Evolutionary conservation across 2,329 filamentous ascomycete genomes (phyloP).

Genomic region (Teratosphaeria viscida): DNA sequence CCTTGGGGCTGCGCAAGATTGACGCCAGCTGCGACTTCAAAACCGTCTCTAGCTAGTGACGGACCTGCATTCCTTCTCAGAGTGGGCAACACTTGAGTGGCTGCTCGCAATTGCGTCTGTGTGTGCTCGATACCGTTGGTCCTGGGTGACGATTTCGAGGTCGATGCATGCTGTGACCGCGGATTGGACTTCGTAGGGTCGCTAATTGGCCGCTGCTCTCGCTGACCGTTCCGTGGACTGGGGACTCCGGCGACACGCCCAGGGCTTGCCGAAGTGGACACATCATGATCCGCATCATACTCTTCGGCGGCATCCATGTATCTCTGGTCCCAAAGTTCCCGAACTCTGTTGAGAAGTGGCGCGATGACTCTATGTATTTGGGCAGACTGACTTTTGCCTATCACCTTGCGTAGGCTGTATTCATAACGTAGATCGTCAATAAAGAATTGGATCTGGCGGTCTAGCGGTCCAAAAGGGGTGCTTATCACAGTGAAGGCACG

Average conservation of each 20-base stretch:
- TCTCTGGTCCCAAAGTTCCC: constrained; percentile 7
- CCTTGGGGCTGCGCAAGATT: constrained; percentile 17
- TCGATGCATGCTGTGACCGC: not conserved
- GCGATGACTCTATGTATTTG: constrained; percentile 9
- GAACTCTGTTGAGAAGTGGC: constrained; percentile 13
- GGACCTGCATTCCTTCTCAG: constrained; percentile 3
- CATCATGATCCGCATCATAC: constrained; percentile 1
- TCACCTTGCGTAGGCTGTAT: constrained; percentile 14
- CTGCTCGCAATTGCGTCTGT: not conserved
- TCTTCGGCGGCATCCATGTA: constrained; percentile 1
- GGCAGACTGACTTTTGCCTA: constrained; percentile 12
- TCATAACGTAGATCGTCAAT: constrained; percentile 20
- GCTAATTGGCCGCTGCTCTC: not conserved
- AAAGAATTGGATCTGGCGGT: constrained; percentile 16
- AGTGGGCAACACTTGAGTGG: not conserved
- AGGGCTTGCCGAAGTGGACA: not conserved
- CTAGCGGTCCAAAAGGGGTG: constrained; percentile 16
- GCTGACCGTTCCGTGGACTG: not conserved
- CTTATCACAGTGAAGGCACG: constrained; percentile 15
- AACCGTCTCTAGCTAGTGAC: constrained; percentile 14
- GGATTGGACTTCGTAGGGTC: not conserved
- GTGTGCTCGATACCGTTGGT: not conserved
- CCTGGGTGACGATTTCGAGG: not conserved
- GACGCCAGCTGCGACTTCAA: constrained; percentile 15
- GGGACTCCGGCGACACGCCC: not conserved